Percentiles rank a stretch among this genome's conserved stretches.
Evolutionary conservation across 768 basidiomycete species (phyloP).

Genomic region (Mycena albidolilacea): DNA sequence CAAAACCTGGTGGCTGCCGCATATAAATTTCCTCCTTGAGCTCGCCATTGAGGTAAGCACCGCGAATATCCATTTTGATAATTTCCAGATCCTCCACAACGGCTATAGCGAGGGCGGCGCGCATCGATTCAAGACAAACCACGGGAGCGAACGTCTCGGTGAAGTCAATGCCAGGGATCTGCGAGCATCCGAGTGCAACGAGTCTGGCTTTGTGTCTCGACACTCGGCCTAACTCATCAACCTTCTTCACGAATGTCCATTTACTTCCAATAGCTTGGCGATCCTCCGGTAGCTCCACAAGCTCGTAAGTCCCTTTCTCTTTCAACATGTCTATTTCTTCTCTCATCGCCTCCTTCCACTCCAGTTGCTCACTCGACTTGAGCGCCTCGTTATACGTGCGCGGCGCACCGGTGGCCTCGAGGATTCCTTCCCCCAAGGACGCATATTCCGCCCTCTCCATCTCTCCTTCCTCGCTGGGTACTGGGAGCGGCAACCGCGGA

Average conservation of each 20-base stretch:
- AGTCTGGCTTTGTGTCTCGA: constrained; percentile 26
- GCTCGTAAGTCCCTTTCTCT: constrained; percentile 25
- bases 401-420: background rate
- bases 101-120: constrained; percentile 17
- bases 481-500: too few species aligned
- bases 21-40: constrained; percentile 30
- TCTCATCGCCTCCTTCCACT: constrained; percentile 30
- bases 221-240: constrained; percentile 12
- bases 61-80: constrained; percentile 20
- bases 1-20: constrained; percentile 30
- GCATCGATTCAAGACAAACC: constrained; percentile 7
- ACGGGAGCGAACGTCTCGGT: constrained; percentile 10
- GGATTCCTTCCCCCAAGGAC: too few species aligned
- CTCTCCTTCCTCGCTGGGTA: too few species aligned
- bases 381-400: constrained; percentile 7
- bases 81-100: constrained; percentile 27
- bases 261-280: background rate
- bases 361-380: constrained; percentile 14
- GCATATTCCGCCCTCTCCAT: too few species aligned
- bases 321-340: constrained; percentile 31
- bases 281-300: constrained; percentile 12
- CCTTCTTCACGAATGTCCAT: constrained; percentile 25
- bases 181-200: constrained; percentile 25
- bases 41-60: constrained; percentile 31
- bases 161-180: constrained; percentile 31